A percentile compares a stretch with the other conserved stretches of the same genome.
phyloP scores from a whole-genome alignment of 768 basidiomycete genomes.

The Mycena sanguinolenta region DNA sequence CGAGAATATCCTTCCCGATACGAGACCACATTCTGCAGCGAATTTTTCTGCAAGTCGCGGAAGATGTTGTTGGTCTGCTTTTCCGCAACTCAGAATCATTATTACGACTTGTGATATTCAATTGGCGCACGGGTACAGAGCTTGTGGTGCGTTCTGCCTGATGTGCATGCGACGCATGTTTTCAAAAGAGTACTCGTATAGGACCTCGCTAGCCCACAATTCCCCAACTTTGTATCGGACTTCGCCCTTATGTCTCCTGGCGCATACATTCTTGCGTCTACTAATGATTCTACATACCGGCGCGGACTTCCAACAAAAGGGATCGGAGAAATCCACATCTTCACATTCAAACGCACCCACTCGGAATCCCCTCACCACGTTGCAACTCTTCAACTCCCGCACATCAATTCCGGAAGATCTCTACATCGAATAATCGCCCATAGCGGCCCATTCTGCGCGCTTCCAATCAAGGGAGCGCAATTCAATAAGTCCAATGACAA shows the following conservation, averaged over 20 bases:
- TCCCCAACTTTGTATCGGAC: neutral
- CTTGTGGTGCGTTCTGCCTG: conserved; percentile 2
- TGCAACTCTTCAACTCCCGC: conserved; percentile 8
- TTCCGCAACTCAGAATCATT: neutral
- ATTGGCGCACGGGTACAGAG: conserved; percentile 7
- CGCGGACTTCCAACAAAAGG: neutral
- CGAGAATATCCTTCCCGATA: neutral
- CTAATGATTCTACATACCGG: neutral
- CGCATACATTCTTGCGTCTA: neutral
- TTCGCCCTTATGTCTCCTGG: conserved; percentile 8
- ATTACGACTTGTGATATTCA: neutral
- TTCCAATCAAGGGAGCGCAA: neutral
- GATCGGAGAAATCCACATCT: neutral
- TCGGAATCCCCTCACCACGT: neutral
- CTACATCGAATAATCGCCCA: conserved; percentile 8
- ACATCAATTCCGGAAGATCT: neutral
- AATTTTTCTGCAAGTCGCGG: conserved; percentile 18
- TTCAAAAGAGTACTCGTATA: neutral
- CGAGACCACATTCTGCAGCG: neutral
- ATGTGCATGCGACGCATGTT: neutral
- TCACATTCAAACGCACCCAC: neutral
- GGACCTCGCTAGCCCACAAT: neutral
- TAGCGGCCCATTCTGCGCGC: conserved; percentile 26
- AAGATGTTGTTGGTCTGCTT: conserved; percentile 12
- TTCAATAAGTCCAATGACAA: conserved; percentile 24